phyloP scores from a whole-genome alignment of 2,329 filamentous ascomycete genomes.

The Colletotrichum euphorbiae region DNA sequence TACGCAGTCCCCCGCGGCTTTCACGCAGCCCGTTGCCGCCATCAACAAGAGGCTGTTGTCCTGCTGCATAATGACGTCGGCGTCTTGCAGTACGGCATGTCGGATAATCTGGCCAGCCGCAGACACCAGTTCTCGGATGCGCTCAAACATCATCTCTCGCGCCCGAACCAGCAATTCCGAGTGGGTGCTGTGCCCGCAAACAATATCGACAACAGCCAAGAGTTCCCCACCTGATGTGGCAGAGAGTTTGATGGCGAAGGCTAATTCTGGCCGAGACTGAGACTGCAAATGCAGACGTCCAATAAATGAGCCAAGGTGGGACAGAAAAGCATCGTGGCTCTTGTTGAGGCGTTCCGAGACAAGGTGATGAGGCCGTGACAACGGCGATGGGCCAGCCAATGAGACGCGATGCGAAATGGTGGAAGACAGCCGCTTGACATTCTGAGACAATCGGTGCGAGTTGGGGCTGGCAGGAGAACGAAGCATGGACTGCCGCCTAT shows the following conservation, averaged over 20 bases:
- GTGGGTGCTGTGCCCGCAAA: conserved; percentile 81
- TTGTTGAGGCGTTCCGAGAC: conserved; percentile 85
- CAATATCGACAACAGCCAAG: conserved; percentile 81
- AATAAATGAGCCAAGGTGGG: conserved; percentile 92
- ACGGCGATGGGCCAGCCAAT: conserved; percentile 74
- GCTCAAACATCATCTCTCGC: conserved; percentile 81
- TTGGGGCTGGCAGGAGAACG: conserved; percentile 47
- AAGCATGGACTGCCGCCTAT: conserved; percentile 61
- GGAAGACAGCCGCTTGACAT: conserved; percentile 62
- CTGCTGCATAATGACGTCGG: conserved; percentile 83
- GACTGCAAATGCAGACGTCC: conserved; percentile 90
- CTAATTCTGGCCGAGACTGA: conserved; percentile 86
- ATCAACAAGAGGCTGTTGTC: conserved; percentile 80
- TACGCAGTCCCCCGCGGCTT: conserved; percentile 90
- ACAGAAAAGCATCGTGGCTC: conserved; percentile 89
- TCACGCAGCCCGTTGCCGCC: conserved; percentile 88
- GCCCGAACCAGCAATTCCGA: conserved; percentile 75
- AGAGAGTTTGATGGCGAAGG: conserved; percentile 84
- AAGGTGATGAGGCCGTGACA: conserved; percentile 75
- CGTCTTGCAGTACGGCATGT: conserved; percentile 74
- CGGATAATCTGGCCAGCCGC: conserved; percentile 84
- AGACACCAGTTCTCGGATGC: conserved; percentile 82
- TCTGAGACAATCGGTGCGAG: conserved; percentile 53
- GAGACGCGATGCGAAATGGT: conserved; percentile 80
- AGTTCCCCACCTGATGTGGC: conserved; percentile 84